Evolutionary conservation across 2,329 filamentous ascomycete genomes (phyloP).

Genomic region (Colletotrichum orchidophilum): DNA sequence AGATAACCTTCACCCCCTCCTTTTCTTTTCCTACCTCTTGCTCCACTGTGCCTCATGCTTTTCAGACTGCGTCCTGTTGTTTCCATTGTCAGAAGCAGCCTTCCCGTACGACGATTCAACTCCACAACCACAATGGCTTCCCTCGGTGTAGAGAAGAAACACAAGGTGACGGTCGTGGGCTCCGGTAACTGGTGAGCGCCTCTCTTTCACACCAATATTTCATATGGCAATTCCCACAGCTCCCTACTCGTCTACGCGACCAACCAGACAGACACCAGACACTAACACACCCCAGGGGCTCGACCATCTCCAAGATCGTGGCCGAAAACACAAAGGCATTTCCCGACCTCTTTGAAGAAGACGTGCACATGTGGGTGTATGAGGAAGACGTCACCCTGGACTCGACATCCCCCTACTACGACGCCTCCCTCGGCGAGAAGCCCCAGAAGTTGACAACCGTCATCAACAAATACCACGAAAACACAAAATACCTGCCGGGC

Average conservation of each 20-base stretch:
- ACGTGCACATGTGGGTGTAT: constrained; percentile 99
- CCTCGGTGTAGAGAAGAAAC: constrained; percentile 71
- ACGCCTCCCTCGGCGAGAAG: constrained; percentile 67
- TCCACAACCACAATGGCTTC: constrained; percentile 39
- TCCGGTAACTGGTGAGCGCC: constrained; percentile 89
- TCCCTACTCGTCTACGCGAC: neutral
- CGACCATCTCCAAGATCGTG: constrained; percentile 95
- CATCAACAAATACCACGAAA: constrained; percentile 95
- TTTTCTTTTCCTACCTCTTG: neutral
- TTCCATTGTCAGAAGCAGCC: constrained; percentile 27
- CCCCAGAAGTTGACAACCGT: constrained; percentile 88
- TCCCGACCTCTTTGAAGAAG: constrained; percentile 82
- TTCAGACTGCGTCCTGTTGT: constrained; percentile 30
- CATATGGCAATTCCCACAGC: neutral
- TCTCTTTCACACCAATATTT: neutral
- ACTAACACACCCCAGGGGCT: constrained; percentile 71
- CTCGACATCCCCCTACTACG: constrained; percentile 77
- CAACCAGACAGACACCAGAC: neutral
- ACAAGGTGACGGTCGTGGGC: constrained; percentile 93
- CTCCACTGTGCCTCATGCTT: constrained; percentile 30
- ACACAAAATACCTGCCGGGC: constrained; percentile 96
- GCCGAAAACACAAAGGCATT: constrained; percentile 88
- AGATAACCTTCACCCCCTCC: constrained; percentile 25
- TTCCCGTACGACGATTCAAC: constrained; percentile 19
- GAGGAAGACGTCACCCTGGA: constrained; percentile 87